Percentiles rank a stretch among this genome's conserved stretches.
These are phyloP conservation scores for Metroxylon sagu DNA, from an alignment of 176 grass and related monocot species.

Conservation along the genomic window DNA sequence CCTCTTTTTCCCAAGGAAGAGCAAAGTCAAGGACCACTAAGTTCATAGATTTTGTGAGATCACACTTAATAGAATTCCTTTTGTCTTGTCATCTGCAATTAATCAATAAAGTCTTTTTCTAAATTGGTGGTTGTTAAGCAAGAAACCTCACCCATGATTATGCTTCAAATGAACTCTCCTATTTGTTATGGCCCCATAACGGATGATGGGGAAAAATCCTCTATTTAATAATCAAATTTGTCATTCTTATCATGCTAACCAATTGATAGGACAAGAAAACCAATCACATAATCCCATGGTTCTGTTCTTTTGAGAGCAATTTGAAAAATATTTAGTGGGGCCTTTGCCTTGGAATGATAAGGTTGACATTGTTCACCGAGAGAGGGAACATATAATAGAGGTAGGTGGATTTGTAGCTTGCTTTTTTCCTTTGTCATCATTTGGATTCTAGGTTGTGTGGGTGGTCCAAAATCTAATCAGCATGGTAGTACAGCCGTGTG, in stretches of 20 bases:
- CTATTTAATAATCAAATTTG: background rate
- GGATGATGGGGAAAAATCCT: too few relatives aligned
- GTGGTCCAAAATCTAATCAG: conserved; percentile 25
- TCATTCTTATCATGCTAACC: conserved; percentile 1
- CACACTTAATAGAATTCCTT: too few relatives aligned
- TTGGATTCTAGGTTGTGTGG: conserved; percentile 2
- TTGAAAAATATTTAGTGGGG: background rate
- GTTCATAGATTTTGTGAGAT: too few relatives aligned
- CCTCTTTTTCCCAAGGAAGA: too few relatives aligned
- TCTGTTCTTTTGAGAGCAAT: conserved; percentile 32
- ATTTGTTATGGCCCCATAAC: too few relatives aligned
- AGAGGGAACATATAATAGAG: conserved; percentile 13
- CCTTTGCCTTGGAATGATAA: too few relatives aligned
- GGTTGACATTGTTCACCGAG: background rate
- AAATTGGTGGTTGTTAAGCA: conserved; percentile 28
- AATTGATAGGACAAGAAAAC: conserved; percentile 24
- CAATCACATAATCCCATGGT: too few relatives aligned
- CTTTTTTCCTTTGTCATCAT: conserved; percentile 18
- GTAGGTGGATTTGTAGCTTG: conserved; percentile 18
- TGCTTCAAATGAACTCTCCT: conserved; percentile 30
- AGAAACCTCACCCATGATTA: conserved; percentile 36
- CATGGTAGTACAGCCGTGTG: background rate
- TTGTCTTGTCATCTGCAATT: too few relatives aligned
- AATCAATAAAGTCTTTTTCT: too few relatives aligned
- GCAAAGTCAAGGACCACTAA: too few relatives aligned